Base-by-base conservation (phyloP, 2,329 filamentous ascomycete genomes). In the Elsinoe perseae region DNA sequence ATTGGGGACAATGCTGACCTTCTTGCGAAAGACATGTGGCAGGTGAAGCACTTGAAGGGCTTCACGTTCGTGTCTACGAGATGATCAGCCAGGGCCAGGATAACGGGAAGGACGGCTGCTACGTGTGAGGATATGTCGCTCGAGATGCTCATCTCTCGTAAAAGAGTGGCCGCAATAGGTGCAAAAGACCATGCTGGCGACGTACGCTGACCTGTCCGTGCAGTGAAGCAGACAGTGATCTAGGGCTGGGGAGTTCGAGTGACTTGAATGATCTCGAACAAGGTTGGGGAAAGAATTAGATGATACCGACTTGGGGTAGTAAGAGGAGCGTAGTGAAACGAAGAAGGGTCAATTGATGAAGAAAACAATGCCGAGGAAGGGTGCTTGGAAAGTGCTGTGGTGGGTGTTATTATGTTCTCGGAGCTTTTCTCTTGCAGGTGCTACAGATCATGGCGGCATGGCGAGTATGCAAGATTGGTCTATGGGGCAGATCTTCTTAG, bases 141-240 rank as follows among this genome's bases (percentile, higher is more conserved):
- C 75, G 56, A 77, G 72, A 65, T 78, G 76, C 61, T 78, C 76
- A 62, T 77, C 76, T 62, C 76, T 67, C 42, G 75, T 77, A 61
- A 78, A 78, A 43, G 74, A 75, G 69, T 77, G 74, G 27, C 76
- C 76, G 62, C 76, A 78, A 60, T 78, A 78, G 55, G 76, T 77
- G 65, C 76, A 78, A 65, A 76, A 78, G 27, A 77, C 75, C 75
- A 78, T 77, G 48, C 60, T 73, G 44, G 44, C 44, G 44, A 50
- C 25, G 44, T 50, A 50, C 44, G 14, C n/a, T 25, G 50, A 44
- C 8, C 27, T 50, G 27, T 20, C 18, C 18, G 23, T 50, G 44
- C 44, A 30, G 21, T 50, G 44, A 32, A 50, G 40, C 21, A 50
- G 18, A 34, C 44, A 32, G 44, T 50, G 25, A 50, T 18, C 25